Percentiles rank a stretch among this genome's conserved stretches.
These are phyloP conservation scores for Stemphylium lycopersici DNA, from an alignment of 2,329 filamentous ascomycete genomes.

Conservation along the genomic window DNA sequence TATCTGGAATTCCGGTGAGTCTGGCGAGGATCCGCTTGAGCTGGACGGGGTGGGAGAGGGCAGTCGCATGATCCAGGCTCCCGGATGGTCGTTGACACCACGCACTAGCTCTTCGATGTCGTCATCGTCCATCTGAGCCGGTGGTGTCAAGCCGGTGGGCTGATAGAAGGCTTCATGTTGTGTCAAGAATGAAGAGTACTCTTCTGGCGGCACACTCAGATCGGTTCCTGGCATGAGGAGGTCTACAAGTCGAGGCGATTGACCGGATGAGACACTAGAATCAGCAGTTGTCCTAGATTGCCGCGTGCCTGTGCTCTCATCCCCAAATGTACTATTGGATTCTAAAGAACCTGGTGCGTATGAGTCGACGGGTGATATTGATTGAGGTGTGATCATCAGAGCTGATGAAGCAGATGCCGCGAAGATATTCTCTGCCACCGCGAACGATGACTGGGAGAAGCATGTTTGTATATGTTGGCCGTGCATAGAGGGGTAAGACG, in stretches of 20 bases:
- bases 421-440: slow-evolving; percentile 12
- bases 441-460: slow-evolving; percentile 20
- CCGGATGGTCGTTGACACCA: slow-evolving; percentile 37
- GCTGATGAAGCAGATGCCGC: slow-evolving; percentile 27
- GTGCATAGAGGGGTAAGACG: slow-evolving; percentile 16
- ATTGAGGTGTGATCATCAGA: slow-evolving; percentile 31
- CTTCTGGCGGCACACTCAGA: slow-evolving; percentile 50
- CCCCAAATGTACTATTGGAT: slow-evolving; percentile 49
- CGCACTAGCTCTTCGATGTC: slow-evolving; percentile 64
- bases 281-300: slow-evolving; percentile 37
- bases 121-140: slow-evolving; percentile 37
- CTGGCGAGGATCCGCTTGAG: slow-evolving; percentile 44
- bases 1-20: slow-evolving; percentile 27
- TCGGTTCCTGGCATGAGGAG: slow-evolving; percentile 57
- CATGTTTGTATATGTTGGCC: slow-evolving; percentile 13
- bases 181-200: slow-evolving; percentile 43
- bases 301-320: slow-evolving; percentile 35
- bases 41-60: slow-evolving; percentile 46
- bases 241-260: slow-evolving; percentile 57
- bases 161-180: slow-evolving; percentile 46
- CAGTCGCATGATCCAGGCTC: slow-evolving; percentile 48
- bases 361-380: slow-evolving; percentile 38
- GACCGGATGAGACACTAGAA: slow-evolving; percentile 51
- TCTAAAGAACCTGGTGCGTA: slow-evolving; percentile 45
- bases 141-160: slow-evolving; percentile 36